phyloP scores from a whole-genome alignment of 2,329 filamentous ascomycete genomes.

The Trichoderma breve region DNA sequence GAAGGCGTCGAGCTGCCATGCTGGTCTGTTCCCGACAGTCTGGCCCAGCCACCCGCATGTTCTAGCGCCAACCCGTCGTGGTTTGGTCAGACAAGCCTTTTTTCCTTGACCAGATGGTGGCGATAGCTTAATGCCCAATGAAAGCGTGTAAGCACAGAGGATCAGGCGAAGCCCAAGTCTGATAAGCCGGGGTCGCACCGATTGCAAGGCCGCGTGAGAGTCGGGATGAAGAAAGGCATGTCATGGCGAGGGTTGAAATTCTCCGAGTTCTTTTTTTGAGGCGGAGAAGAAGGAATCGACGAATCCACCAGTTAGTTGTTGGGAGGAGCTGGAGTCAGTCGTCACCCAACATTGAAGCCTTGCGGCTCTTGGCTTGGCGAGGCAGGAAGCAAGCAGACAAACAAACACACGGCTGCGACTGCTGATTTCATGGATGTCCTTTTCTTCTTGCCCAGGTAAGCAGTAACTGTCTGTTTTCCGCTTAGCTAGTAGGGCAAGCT shows the following conservation, averaged over 20 bases:
- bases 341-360: background rate
- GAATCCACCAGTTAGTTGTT: background rate
- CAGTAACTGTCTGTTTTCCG: background rate
- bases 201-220: background rate
- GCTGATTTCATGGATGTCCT: background rate
- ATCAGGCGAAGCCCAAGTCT: background rate
- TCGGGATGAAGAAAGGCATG: background rate
- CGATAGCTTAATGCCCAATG: background rate
- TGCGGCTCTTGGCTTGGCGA: background rate
- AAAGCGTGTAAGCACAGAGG: background rate
- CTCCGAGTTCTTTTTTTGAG: background rate
- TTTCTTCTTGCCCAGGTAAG: background rate
- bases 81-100: slow-evolving; percentile 6
- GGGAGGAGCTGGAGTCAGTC: background rate
- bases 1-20: background rate
- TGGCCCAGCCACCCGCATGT: slow-evolving; percentile 16
- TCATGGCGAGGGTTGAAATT: background rate
- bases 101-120: background rate
- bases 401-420: background rate
- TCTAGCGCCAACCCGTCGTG: slow-evolving; percentile 9
- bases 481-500: background rate
- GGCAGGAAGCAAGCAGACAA: background rate
- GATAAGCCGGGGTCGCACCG: background rate
- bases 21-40: background rate
- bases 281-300: background rate